phyloP scores from a whole-genome alignment of 306 rosid genomes.

The Medicago lupulina region DNA sequence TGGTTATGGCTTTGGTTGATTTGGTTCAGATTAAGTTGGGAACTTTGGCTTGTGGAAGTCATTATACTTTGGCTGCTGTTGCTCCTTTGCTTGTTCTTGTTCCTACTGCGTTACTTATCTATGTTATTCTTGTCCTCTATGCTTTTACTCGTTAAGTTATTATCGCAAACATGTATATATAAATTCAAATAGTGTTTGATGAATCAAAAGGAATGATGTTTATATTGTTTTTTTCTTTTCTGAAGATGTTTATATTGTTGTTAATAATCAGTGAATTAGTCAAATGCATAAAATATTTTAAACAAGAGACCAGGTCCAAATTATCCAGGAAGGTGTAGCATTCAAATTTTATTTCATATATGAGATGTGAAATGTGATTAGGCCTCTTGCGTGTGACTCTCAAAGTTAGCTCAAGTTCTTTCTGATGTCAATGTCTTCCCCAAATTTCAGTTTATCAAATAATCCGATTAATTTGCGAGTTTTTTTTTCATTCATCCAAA shows the following conservation, averaged over 20 bases:
- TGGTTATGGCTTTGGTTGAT: slow-evolving; percentile 78
- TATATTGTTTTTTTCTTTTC: not conserved
- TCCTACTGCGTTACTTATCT: slow-evolving; percentile 67
- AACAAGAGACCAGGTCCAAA: not conserved
- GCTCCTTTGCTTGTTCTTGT: slow-evolving; percentile 80
- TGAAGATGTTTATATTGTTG: not conserved
- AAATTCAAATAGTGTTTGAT: not conserved
- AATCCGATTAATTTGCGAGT: not conserved
- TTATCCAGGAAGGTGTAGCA: slow-evolving; percentile 1
- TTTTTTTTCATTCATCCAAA: not conserved
- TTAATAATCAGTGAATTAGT: slow-evolving; percentile 12
- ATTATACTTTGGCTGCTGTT: slow-evolving; percentile 63
- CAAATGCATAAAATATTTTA: not conserved
- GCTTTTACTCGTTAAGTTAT: slow-evolving; percentile 63
- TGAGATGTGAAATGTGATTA: not conserved
- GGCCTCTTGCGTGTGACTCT: no score
- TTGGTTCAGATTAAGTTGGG: slow-evolving; percentile 86
- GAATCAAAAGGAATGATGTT: not conserved
- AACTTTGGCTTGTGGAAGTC: slow-evolving; percentile 67
- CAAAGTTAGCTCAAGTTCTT: no score
- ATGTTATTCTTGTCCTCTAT: slow-evolving; percentile 68
- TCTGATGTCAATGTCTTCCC: not conserved
- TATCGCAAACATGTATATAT: not conserved
- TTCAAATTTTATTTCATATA: not conserved
- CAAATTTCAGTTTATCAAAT: no score